A percentile compares a stretch with the other conserved stretches of the same genome.
phyloP scores from a whole-genome alignment of 257 asterid genomes.

The Mentha longifolia region DNA sequence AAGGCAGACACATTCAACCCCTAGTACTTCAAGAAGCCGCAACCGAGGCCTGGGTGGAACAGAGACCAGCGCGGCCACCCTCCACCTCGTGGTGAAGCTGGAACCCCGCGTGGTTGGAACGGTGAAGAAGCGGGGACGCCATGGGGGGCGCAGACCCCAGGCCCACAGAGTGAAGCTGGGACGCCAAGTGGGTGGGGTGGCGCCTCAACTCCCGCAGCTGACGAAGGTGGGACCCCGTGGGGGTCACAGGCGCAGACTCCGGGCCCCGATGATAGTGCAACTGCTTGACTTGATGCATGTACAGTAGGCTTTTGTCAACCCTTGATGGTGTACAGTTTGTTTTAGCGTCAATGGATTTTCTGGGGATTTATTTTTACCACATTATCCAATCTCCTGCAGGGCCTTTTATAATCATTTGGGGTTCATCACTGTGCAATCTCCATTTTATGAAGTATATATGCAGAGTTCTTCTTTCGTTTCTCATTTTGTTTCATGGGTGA shows the following conservation, averaged over 20 bases:
- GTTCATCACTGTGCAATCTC: too few relatives aligned
- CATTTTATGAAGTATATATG: too few relatives aligned
- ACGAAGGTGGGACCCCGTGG: constrained; percentile 31
- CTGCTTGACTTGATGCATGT: constrained; percentile 2
- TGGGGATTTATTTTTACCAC: background rate
- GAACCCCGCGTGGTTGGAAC: constrained; percentile 39
- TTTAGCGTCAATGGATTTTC: background rate
- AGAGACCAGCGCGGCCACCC: constrained; percentile 40
- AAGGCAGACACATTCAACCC: constrained; percentile 61
- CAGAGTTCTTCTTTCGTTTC: too few relatives aligned
- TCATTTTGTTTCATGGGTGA: too few relatives aligned
- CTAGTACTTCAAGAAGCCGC: constrained; percentile 71
- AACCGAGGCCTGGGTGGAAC: constrained; percentile 63
- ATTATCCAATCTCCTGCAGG: too few relatives aligned
- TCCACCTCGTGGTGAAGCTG: constrained; percentile 42
- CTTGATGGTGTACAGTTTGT: background rate
- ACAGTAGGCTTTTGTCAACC: background rate
- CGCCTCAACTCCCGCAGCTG: constrained; percentile 25
- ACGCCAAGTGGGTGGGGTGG: constrained; percentile 34
- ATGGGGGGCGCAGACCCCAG: constrained; percentile 24
- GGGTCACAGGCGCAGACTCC: constrained; percentile 24
- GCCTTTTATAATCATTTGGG: too few relatives aligned
- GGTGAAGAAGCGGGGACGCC: constrained; percentile 34
- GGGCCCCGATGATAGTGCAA: constrained; percentile 1
- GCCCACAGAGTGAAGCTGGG: constrained; percentile 24